Evolutionary conservation across 345 rosid species (phyloP), one percentile per base, ranked within the genome.

Genomic region (Citrus glauca): DNA sequence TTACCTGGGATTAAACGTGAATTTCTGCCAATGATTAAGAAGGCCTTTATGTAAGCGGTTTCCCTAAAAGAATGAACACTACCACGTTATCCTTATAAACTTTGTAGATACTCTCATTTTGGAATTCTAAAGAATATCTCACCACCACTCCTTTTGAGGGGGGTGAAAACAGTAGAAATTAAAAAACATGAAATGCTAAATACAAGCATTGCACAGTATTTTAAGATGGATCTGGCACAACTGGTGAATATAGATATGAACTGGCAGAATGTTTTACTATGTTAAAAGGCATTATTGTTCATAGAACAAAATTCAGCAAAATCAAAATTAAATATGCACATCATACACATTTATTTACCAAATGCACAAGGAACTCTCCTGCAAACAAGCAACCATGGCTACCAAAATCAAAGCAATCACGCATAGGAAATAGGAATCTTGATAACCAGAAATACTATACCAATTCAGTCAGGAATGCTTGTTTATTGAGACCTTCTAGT

Each of bases 1-100:
- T 86, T 85, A 92, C 98, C 99, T 96, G 77, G 98, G 98, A 87
- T 94, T 96, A 88, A 94, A 91, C 37, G 95, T 91, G 88, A 94
- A 94, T 86, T 91, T 96, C 88, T 94, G 95, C 98, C 98, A 91
- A 85, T 94, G 98, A 84, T 83, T 94, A 84, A 94, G 84, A 77
- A 97, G 89, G 81, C 91, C 94, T 85, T 91, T 93, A 79, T 93
- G 89, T 74, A 94, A 84, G 84, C 93, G 89, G 48, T 89, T 92
- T 81, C 99, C 98, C 98, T 94, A 77, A 30, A 84, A 85, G 28
- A 81, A 78, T 7, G 32, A 27, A 82, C 24, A 59, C 10, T 45
- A 60, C 66, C 55, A 71, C 68, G 13, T 70, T 63, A 77, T 33
- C 33, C 24, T 20, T 72, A 7, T 38, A 67, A 60, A 35, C 20